Evolutionary conservation across 2,329 filamentous ascomycete genomes (phyloP).

Genomic region (Ophiostoma triangulosporum): DNA sequence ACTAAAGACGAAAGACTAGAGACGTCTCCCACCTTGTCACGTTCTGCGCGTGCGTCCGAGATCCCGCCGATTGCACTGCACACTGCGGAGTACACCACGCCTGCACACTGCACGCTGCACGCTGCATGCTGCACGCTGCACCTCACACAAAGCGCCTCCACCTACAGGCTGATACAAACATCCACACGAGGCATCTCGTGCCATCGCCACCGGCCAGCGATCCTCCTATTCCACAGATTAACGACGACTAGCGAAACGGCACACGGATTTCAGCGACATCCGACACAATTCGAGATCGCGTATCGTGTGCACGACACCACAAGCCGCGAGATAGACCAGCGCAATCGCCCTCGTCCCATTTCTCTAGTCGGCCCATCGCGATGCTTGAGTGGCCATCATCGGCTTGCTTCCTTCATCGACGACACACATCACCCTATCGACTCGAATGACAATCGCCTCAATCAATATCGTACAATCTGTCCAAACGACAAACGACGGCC

Average conservation of each 20-base stretch:
- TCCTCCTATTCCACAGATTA: background rate
- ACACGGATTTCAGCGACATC: background rate
- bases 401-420: background rate
- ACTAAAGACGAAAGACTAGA: background rate
- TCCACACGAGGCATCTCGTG: background rate
- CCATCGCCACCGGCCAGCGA: background rate
- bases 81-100: no score
- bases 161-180: background rate
- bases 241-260: no score
- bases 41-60: background rate
- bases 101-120: background rate
- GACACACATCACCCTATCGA: background rate
- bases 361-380: background rate
- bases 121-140: background rate
- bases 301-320: background rate
- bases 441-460: background rate
- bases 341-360: background rate
- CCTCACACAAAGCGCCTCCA: background rate
- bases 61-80: constrained; percentile 4
- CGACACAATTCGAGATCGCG: background rate
- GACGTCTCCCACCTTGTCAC: background rate
- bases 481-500: background rate
- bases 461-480: background rate
- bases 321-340: background rate
- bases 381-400: background rate